phyloP scores from a whole-genome alignment of 192 early-diverging fungal species.

The Entrophospora sp. region DNA sequence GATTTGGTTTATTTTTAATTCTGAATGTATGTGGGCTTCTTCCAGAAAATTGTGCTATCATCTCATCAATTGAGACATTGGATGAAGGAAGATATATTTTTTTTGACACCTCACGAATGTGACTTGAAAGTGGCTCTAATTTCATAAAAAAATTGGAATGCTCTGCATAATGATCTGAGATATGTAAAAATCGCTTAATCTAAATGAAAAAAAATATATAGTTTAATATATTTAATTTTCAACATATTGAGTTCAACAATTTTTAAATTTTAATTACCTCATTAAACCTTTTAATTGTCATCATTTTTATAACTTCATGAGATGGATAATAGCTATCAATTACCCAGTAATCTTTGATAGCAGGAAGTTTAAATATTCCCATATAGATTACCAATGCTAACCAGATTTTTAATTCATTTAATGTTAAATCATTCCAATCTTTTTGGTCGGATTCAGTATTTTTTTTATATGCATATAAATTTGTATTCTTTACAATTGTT shows the following conservation, averaged over 20 bases:
- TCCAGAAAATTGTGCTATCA: constrained; percentile 26
- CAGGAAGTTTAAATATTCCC: background rate
- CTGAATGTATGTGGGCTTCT: constrained; percentile 18
- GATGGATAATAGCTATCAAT: background rate
- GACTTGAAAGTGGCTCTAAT: constrained; percentile 17
- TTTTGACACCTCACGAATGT: constrained; percentile 3
- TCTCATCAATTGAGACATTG: constrained; percentile 26
- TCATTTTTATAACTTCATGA: constrained; percentile 15
- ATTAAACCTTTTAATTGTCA: constrained; percentile 21
- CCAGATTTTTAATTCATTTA: constrained; percentile 13
- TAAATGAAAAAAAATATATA: constrained; percentile 10
- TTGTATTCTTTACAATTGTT: constrained; percentile 19
- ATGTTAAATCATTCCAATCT: constrained; percentile 2
- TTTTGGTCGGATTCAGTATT: background rate
- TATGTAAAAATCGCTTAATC: constrained; percentile 19
- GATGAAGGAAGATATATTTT: constrained; percentile 18
- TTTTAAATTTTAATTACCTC: background rate
- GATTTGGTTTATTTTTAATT: constrained; percentile 17
- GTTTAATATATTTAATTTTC: constrained; percentile 10
- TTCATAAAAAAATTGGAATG: constrained; percentile 3
- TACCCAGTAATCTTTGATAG: constrained; percentile 9
- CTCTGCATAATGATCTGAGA: background rate
- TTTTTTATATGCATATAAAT: constrained; percentile 18
- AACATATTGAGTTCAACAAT: background rate
- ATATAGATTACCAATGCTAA: constrained; percentile 12